Percentiles rank a stretch among this genome's conserved stretches.
phyloP scores from a whole-genome alignment of 2,329 filamentous ascomycete genomes.

The Orbilia oligospora region DNA sequence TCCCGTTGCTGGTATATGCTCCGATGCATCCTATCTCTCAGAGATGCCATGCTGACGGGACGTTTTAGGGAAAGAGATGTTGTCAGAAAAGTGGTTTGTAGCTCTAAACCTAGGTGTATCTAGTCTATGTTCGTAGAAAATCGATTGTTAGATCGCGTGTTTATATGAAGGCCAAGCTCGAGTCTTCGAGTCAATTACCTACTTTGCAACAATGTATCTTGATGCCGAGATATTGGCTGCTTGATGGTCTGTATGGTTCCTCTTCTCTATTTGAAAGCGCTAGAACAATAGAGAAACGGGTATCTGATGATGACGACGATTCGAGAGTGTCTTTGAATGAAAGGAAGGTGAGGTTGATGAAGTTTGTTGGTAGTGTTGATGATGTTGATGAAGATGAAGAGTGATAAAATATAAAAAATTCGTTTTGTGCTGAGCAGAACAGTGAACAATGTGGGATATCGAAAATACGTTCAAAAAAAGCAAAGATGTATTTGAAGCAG shows the following conservation, averaged over 20 bases:
- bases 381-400: constrained; percentile 7
- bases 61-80: constrained; percentile 24
- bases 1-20: constrained; percentile 53
- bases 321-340: constrained; percentile 12
- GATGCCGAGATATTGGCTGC: constrained; percentile 24
- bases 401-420: constrained; percentile 27
- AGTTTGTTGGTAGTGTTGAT: constrained; percentile 27
- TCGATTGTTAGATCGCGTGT: constrained; percentile 32
- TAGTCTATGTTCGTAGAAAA: constrained; percentile 1
- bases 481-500: constrained; percentile 30
- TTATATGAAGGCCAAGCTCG: constrained; percentile 26
- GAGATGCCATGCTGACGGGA: constrained; percentile 39
- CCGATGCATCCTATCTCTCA: constrained; percentile 55
- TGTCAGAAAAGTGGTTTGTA: constrained; percentile 6
- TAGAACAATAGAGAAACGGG: constrained; percentile 25
- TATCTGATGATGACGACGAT: constrained; percentile 34
- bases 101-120: constrained; percentile 12
- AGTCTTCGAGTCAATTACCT: constrained; percentile 59
- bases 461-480: constrained; percentile 24
- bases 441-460: neutral
- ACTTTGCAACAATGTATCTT: constrained; percentile 36
- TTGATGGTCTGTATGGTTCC: constrained; percentile 20
- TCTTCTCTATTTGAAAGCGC: constrained; percentile 37
- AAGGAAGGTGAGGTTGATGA: constrained; percentile 30
- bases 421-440: constrained; percentile 37